Base-by-base conservation (phyloP, 1,139 yeast species). In the Suhomyces terraborum region DNA sequence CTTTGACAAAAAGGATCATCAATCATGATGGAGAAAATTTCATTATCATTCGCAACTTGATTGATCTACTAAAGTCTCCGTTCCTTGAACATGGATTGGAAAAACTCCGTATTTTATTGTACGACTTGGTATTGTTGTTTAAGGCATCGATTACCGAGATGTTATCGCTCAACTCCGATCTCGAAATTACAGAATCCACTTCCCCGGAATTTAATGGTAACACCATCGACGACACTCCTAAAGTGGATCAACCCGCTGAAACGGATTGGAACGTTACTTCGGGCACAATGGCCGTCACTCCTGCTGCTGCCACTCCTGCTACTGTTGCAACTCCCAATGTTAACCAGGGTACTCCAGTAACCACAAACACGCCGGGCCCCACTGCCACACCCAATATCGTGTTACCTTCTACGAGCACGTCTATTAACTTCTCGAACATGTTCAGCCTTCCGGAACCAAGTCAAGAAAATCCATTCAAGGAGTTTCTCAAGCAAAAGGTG, bases 101-200 rank as follows among this genome's bases (percentile, higher is more conserved):
- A 36, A 77, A 77, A 48, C 56, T 84, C 45, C 77, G 76, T 51
- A 77, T 84, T 40, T 62, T 84, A 47, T 62, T 84, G 1, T 82
- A 82, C 52, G 93, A 85, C 55, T 67, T 84, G 33, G 60, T 84
- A 29, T 62, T 81, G 3, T 74, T 86, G 3, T 64, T 83, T 53
- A 82, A 81, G 53, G 60, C 61, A 2, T 55, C 69, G 1, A 48
- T 69, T 8, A 59, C 67, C 2, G 63, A 53, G 34, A 52, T 42
- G 25, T 38, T 57, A 6, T 50, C 52, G 9, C 24, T 47, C 8
- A 43, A 39, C n/a, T 29, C 50, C 13, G 61, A 52, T 19, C 36
- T 39, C 14, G 53, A 36, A 12, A 17, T 33, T 13, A 46, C 38
- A 4, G 53, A 47, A 16, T 47, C 42, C 3, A 45, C 48, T 7